phyloP scores from a whole-genome alignment of 176 grass and related monocot genomes.

The Eleusine coracana region DNA sequence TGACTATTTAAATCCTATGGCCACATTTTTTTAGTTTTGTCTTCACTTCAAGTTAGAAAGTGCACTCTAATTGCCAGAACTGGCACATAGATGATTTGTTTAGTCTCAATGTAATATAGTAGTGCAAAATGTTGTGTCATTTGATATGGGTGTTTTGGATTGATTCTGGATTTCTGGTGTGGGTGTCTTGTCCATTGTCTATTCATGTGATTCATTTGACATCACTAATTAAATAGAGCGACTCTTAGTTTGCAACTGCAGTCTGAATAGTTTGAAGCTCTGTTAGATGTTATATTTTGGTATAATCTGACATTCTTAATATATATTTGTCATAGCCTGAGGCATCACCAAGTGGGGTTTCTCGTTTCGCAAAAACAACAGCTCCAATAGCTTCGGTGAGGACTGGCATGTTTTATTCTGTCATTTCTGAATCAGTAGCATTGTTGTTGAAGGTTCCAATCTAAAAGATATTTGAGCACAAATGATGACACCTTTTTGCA shows the following conservation, averaged over 20 bases:
- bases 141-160: too few relatives aligned
- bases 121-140: too few relatives aligned
- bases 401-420: neutral
- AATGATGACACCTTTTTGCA: too few relatives aligned
- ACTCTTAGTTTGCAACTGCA: neutral
- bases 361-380: conserved; percentile 57
- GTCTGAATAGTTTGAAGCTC: conserved; percentile 7
- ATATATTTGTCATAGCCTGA: conserved; percentile 44
- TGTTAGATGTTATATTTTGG: conserved; percentile 9
- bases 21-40: too few relatives aligned
- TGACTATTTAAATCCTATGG: too few relatives aligned
- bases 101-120: too few relatives aligned
- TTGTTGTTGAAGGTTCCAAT: neutral
- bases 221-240: too few relatives aligned
- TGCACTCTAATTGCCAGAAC: too few relatives aligned
- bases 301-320: conserved; percentile 17
- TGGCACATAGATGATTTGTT: too few relatives aligned
- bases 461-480: neutral
- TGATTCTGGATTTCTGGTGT: too few relatives aligned
- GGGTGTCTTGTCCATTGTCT: neutral
- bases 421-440: conserved; percentile 5
- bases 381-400: conserved; percentile 50
- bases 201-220: neutral
- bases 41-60: too few relatives aligned
- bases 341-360: conserved; percentile 69